A percentile compares a stretch with the other conserved stretches of the same genome.
phyloP scores from a whole-genome alignment of 441 rosid genomes.

The Croton setiger region DNA sequence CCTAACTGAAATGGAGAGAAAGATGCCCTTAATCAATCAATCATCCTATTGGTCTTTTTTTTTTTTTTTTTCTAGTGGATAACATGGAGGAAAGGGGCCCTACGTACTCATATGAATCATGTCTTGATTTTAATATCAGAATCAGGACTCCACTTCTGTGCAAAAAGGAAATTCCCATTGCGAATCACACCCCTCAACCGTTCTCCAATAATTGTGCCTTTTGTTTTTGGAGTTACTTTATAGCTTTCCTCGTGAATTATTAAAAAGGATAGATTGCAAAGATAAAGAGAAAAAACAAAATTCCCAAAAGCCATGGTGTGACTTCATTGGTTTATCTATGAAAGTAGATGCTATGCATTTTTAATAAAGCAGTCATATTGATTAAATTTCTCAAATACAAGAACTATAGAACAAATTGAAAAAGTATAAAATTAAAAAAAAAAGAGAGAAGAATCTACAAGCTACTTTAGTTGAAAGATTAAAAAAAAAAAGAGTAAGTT shows the following conservation, averaged over 20 bases:
- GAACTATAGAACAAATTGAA: slow-evolving; percentile 24
- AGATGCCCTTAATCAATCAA: slow-evolving; percentile 34
- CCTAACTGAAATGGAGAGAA: slow-evolving; percentile 31
- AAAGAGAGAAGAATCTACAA: slow-evolving; percentile 27
- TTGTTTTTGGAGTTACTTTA: slow-evolving; percentile 18
- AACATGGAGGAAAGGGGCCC: slow-evolving; percentile 28
- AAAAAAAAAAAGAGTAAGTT: slow-evolving; percentile 4
- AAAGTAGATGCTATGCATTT: slow-evolving; percentile 43
- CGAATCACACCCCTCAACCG: slow-evolving; percentile 27
- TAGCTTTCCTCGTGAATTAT: background rate
- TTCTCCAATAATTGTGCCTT: slow-evolving; percentile 18
- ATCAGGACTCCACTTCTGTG: slow-evolving; percentile 44
- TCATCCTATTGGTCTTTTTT: slow-evolving; percentile 20
- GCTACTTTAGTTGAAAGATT: slow-evolving; percentile 23
- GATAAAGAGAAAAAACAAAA: slow-evolving; percentile 29
- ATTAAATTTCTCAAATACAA: slow-evolving; percentile 29
- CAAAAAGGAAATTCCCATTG: slow-evolving; percentile 33
- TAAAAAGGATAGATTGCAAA: slow-evolving; percentile 27
- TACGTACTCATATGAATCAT: slow-evolving; percentile 27
- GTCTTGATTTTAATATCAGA: slow-evolving; percentile 33
- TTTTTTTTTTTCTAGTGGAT: slow-evolving; percentile 24
- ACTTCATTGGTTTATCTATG: slow-evolving; percentile 39
- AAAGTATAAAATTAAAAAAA: background rate
- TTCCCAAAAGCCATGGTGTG: slow-evolving; percentile 40
- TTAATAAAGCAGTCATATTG: slow-evolving; percentile 40